A percentile compares a stretch with the other conserved stretches of the same genome.
Evolutionary conservation across 2,329 filamentous ascomycete genomes (phyloP).

Genomic region (Aspergillus uvarum): DNA sequence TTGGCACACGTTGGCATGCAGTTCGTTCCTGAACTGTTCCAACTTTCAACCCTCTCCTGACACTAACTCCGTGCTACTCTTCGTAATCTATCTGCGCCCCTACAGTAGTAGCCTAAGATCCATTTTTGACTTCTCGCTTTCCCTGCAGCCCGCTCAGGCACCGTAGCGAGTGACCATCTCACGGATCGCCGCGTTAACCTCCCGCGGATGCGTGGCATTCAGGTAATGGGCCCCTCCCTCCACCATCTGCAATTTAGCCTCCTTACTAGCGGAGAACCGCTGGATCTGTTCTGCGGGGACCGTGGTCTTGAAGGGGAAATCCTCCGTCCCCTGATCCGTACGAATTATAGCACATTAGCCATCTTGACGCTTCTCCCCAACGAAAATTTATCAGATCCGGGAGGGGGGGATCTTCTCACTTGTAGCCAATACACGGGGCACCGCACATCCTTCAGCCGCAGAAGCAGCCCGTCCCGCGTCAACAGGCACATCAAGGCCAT

Average conservation of each 20-base stretch:
- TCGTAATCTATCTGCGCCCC: neutral
- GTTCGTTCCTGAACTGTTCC: neutral
- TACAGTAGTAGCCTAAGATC: neutral
- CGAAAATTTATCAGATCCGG: too few relatives aligned
- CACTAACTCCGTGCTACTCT: neutral
- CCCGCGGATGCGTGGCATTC: slow-evolving; percentile 47
- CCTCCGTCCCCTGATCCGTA: slow-evolving; percentile 18
- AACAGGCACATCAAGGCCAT: slow-evolving; percentile 53
- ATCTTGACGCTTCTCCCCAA: neutral
- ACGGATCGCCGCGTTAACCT: slow-evolving; percentile 37
- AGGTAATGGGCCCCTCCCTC: slow-evolving; percentile 53
- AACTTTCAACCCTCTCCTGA: neutral
- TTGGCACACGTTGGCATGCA: neutral
- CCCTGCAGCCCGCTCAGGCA: neutral
- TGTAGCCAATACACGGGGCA: slow-evolving; percentile 55
- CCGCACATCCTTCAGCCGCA: slow-evolving; percentile 47
- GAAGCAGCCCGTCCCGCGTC: slow-evolving; percentile 51
- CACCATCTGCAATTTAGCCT: slow-evolving; percentile 46
- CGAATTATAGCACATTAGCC: neutral
- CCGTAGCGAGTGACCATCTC: slow-evolving; percentile 29
- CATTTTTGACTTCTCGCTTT: neutral
- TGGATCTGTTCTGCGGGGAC: slow-evolving; percentile 46
- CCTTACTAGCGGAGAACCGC: slow-evolving; percentile 46
- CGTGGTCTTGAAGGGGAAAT: slow-evolving; percentile 17
- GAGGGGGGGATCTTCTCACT: slow-evolving; percentile 35